These are phyloP conservation scores for Venturia nashicola DNA, from an alignment of 2,329 filamentous ascomycete genomes.

Conservation along the genomic window DNA sequence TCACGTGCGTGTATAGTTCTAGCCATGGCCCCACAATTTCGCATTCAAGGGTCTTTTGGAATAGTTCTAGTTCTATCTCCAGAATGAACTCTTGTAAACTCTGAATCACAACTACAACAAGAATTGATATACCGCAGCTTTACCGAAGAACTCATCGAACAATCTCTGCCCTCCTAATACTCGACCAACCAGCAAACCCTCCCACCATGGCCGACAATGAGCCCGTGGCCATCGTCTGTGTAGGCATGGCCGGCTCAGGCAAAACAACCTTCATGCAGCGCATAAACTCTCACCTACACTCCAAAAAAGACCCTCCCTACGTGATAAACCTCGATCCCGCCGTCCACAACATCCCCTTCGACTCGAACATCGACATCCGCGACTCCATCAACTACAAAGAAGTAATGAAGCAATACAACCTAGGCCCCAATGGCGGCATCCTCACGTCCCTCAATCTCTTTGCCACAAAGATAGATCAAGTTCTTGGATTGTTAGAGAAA, in stretches of 20 bases:
- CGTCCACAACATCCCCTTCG: conserved; percentile 85
- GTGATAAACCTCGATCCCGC: conserved; percentile 96
- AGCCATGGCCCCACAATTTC: not conserved
- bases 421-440: conserved; percentile 94
- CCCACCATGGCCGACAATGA: conserved; percentile 1
- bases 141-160: not conserved
- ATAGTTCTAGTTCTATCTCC: not conserved
- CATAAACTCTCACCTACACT: conserved; percentile 86
- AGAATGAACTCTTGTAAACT: not conserved
- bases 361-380: conserved; percentile 96
- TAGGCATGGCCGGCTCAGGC: conserved; percentile 96
- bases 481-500: conserved; percentile 82
- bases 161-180: not conserved
- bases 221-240: conserved; percentile 76
- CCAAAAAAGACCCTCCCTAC: conserved; percentile 70
- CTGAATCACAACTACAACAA: not conserved
- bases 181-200: not conserved
- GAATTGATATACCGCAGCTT: not conserved
- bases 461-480: conserved; percentile 95
- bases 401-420: conserved; percentile 98
- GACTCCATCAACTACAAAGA: conserved; percentile 99
- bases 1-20: too few relatives aligned
- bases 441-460: conserved; percentile 93
- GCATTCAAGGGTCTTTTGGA: not conserved
- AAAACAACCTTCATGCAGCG: conserved; percentile 99